These are phyloP conservation scores for Lentinula guzmanii DNA, from an alignment of 768 basidiomycete genomes.

Conservation along the genomic window DNA sequence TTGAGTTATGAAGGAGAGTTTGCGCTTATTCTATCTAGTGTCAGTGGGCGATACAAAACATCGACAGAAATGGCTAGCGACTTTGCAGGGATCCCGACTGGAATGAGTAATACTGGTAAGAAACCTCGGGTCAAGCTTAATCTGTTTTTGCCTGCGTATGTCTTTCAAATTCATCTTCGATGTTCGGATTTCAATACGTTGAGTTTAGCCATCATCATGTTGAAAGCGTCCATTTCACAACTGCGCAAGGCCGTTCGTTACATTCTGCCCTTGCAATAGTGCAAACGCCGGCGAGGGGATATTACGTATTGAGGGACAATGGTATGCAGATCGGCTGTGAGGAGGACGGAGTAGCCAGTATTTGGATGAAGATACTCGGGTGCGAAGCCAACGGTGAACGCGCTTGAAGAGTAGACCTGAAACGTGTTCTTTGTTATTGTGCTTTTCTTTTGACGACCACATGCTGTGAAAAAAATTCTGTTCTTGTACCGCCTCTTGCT, in stretches of 20 bases:
- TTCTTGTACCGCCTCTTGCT: not conserved
- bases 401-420: not conserved
- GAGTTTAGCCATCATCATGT: slow-evolving; percentile 61
- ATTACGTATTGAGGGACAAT: slow-evolving; percentile 66
- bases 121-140: slow-evolving; percentile 28
- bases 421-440: not conserved
- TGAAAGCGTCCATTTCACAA: slow-evolving; percentile 66
- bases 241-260: slow-evolving; percentile 32
- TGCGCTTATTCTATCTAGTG: slow-evolving; percentile 25
- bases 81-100: slow-evolving; percentile 43
- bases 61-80: slow-evolving; percentile 68
- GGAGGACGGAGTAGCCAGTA: slow-evolving; percentile 58
- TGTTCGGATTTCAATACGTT: not conserved
- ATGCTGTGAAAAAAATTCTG: not conserved
- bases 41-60: slow-evolving; percentile 69
- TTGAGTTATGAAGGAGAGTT: not conserved
- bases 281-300: slow-evolving; percentile 64
- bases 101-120: not conserved
- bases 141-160: slow-evolving; percentile 63
- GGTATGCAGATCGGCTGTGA: slow-evolving; percentile 75
- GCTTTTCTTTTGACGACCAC: not conserved
- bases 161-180: not conserved
- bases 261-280: slow-evolving; percentile 64
- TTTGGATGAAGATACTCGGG: slow-evolving; percentile 57
- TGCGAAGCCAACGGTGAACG: slow-evolving; percentile 25